Evolutionary conservation across 768 basidiomycete species (phyloP).

Genomic region (Cystofilobasidium capitatum): DNA sequence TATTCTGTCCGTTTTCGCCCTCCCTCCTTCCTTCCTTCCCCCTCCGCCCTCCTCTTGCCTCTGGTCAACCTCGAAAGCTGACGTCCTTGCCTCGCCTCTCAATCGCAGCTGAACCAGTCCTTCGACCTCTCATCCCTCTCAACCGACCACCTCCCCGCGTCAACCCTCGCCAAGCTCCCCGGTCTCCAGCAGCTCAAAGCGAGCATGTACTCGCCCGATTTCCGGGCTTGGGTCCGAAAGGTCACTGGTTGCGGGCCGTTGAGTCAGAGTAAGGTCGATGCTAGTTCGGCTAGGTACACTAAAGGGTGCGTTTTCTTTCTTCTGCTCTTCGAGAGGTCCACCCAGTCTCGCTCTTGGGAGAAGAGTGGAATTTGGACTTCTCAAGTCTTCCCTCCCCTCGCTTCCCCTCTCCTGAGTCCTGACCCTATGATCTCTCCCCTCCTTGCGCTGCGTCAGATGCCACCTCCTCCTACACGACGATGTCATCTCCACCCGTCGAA

Average conservation of each 20-base stretch:
- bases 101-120: slow-evolving; percentile 84
- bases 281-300: slow-evolving; percentile 85
- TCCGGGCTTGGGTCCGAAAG: slow-evolving; percentile 68
- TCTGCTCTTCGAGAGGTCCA: background rate
- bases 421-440: background rate
- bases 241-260: slow-evolving; percentile 90
- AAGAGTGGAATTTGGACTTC: background rate
- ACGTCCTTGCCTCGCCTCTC: no score
- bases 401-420: background rate
- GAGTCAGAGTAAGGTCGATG: slow-evolving; percentile 85
- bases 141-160: slow-evolving; percentile 56
- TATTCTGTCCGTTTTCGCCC: slow-evolving; percentile 60
- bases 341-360: background rate
- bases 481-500: slow-evolving; percentile 84
- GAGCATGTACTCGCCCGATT: slow-evolving; percentile 75
- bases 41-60: background rate
- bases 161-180: slow-evolving; percentile 69
- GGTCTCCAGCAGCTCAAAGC: slow-evolving; percentile 72
- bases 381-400: background rate
- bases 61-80: no score
- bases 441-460: slow-evolving; percentile 29
- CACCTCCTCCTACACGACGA: slow-evolving; percentile 96
- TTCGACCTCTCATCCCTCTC: slow-evolving; percentile 90
- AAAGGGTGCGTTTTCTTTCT: slow-evolving; percentile 54
- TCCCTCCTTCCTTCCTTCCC: background rate